phyloP scores from a whole-genome alignment of 139 green algal genomes.

The Zygnema cylindricum region DNA sequence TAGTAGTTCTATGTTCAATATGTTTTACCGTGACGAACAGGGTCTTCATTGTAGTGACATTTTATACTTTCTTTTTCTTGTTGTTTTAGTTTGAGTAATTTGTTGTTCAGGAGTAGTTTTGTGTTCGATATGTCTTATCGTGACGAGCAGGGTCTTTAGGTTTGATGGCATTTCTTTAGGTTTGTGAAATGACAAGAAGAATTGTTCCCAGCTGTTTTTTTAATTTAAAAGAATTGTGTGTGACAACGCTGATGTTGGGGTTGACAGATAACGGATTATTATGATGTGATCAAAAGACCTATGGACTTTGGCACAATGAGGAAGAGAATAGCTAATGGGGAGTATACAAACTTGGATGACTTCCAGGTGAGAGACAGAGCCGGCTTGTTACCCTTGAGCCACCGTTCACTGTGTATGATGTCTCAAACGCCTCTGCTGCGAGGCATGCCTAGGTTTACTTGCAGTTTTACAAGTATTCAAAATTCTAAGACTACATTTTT shows the following conservation, averaged over 20 bases:
- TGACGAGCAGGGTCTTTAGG: too few relatives aligned
- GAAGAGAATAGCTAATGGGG: slow-evolving; percentile 61
- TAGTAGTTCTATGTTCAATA: too few relatives aligned
- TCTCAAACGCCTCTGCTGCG: neutral
- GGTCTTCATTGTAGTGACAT: too few relatives aligned
- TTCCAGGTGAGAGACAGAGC: slow-evolving; percentile 54
- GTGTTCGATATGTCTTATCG: too few relatives aligned
- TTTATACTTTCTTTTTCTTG: too few relatives aligned
- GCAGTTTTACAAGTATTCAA: neutral
- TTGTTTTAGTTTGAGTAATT: too few relatives aligned
- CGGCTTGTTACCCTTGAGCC: neutral
- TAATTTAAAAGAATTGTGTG: too few relatives aligned
- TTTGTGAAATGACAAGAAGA: too few relatives aligned
- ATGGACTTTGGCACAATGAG: slow-evolving; percentile 85
- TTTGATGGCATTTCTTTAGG: too few relatives aligned
- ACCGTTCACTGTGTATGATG: neutral
- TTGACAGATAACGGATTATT: slow-evolving; percentile 73
- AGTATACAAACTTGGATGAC: slow-evolving; percentile 36
- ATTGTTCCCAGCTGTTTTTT: too few relatives aligned
- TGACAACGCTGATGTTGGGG: neutral
- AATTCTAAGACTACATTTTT: neutral
- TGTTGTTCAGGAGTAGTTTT: too few relatives aligned
- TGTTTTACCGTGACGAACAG: too few relatives aligned
- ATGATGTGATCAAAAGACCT: slow-evolving; percentile 76
- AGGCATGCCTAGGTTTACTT: neutral